Evolutionary conservation across 345 rosid species (phyloP).

Genomic region (Passiflora organensis): DNA sequence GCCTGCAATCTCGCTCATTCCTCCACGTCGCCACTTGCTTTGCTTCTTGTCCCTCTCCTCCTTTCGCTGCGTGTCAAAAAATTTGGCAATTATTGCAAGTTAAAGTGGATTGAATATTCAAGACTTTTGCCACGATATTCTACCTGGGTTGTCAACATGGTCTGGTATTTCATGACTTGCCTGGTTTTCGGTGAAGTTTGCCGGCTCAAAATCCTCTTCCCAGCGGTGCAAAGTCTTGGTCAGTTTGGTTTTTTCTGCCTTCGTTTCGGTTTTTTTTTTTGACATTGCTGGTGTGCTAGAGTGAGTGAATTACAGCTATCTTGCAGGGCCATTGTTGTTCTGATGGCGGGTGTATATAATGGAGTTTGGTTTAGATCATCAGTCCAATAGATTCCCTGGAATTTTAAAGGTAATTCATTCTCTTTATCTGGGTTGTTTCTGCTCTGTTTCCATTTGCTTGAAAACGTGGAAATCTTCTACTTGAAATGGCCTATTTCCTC

Average conservation of each 20-base stretch:
- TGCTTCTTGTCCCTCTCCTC: neutral
- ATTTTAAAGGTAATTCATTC: too few relatives aligned
- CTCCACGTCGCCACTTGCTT: slow-evolving; percentile 30
- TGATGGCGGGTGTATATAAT: too few relatives aligned
- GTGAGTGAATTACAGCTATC: neutral
- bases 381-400: too few relatives aligned
- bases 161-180: slow-evolving; percentile 9
- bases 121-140: neutral
- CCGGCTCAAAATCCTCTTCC: slow-evolving; percentile 12
- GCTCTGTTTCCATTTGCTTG: too few relatives aligned
- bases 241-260: neutral
- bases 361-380: too few relatives aligned
- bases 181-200: slow-evolving; percentile 8
- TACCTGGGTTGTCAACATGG: slow-evolving; percentile 1
- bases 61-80: slow-evolving; percentile 7
- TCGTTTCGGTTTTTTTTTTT: neutral
- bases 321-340: slow-evolving; percentile 27
- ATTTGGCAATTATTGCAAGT: slow-evolving; percentile 29
- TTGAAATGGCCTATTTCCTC: too few relatives aligned
- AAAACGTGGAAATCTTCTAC: too few relatives aligned
- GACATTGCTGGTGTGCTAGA: neutral
- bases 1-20: slow-evolving; percentile 30
- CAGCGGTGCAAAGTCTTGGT: slow-evolving; percentile 16
- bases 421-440: too few relatives aligned
- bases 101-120: slow-evolving; percentile 21